Base-by-base conservation (phyloP, 2,329 filamentous ascomycete species). In the Colletotrichum musicola region DNA sequence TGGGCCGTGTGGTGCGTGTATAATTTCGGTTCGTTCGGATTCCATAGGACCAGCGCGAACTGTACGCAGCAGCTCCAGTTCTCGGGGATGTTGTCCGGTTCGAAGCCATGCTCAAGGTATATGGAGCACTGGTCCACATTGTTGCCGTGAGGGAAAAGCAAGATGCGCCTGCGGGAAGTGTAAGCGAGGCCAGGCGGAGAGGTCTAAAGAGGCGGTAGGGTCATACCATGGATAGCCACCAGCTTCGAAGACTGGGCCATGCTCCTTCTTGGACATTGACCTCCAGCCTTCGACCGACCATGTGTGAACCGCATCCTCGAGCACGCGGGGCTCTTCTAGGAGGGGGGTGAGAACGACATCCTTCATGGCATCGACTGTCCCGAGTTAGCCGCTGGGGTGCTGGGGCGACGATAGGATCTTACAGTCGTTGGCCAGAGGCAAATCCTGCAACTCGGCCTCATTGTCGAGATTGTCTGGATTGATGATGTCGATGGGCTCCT, bases 11-110 rank as follows among this genome's bases (percentile, higher is more conserved):
- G 90, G 75, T 97, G 92, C 58, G 86, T 86, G 79, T 92, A 94
- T 74, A 98, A 88, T 71, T 90, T 90, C n/a, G 96, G 95, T 75
- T 98, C 94, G 76, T 95, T 93, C 53, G 92, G 91, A 79, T 98
- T 99, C 91, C 93, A 98, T 62, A 99, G 85, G 4, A 98, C 95
- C 56, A 99, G 85, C 67, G 93, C 91, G 80, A 99, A 99, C 78
- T 98, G 96, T 51, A 97, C 94, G 77, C 96, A 99, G 74, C 94
- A 95, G 80, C 95, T 96, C 94, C 95, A 99, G 77, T 97, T 93
- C 51, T 97, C 93, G 13, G 95, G 94, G 12, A 95, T 87, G 46
- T 69, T 63, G 69, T 89, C 88, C 71, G 81, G 83, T 25, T 93
- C 92, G 81, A 93, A 97, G 51, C 94, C 96, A 79, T 98, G 96